Evolutionary conservation across 805 yeast genomes (phyloP), one percentile per base, ranked within the genome.

Genomic region (Metschnikowia amazonensis): DNA sequence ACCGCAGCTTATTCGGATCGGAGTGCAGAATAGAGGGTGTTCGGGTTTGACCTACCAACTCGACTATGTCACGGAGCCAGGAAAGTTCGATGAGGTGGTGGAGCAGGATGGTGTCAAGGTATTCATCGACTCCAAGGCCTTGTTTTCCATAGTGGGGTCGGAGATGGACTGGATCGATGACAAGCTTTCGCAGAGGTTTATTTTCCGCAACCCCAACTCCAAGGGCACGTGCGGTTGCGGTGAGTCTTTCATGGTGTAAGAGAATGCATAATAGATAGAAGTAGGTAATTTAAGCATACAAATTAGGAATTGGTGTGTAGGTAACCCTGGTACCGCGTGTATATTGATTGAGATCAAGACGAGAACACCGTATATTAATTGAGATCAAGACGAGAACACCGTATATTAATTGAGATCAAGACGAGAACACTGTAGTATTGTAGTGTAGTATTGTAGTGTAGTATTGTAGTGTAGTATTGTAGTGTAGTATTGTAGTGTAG

Each of bases 171-270:
- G 97, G 96, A 74, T 88, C 40, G 98, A 94, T 60, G 97, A 94
- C 60, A 90, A 89, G 64, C 72, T 94, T 51, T 79, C 89, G 27
- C 82, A 94, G 11, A 79, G 95, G 59, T 94, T 94, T 63, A 89
- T 94, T 16, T 94, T 94, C 75, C 84, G 78, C 62, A 94, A 94
- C 65, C 99, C 99, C 51, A 94, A 94, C 68, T 86, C 96, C 32
- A 94, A 92, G 71, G 99, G 98, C 27, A 87, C 96, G 41, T 94
- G 99, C 69, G 99, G 99, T 10, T 94, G 99, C 66, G 99, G 99
- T 44, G 99, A 94, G 70, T 88, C 97, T 4, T 94, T 94, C 65
- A 94, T 90, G 97, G 97, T 92, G 7, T 32, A 32, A 16, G n/a
- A 16, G 20, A 17, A 17, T 17, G 5, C 18, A 5, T 21, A 21